These are phyloP conservation scores for Aegilops bicornis DNA, from an alignment of 176 grass and related monocot species.

Conservation along the genomic window DNA sequence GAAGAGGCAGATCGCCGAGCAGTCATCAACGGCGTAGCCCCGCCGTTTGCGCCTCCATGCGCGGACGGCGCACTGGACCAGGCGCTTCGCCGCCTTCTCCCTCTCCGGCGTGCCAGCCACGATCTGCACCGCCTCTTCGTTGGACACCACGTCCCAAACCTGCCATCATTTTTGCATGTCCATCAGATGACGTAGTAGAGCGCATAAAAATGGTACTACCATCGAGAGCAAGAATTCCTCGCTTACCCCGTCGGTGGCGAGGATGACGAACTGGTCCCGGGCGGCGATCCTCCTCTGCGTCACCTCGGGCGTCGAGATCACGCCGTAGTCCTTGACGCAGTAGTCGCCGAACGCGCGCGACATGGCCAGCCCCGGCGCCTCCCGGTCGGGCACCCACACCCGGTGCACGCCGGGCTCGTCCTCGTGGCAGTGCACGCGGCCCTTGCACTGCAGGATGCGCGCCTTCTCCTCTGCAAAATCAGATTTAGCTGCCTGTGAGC, in stretches of 20 bases:
- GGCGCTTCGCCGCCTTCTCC: constrained; percentile 69
- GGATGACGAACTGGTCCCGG: constrained; percentile 73
- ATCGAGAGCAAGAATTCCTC: neutral
- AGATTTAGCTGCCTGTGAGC: no score
- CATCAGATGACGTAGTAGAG: neutral
- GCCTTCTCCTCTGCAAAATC: constrained; percentile 61
- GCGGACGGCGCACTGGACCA: constrained; percentile 69
- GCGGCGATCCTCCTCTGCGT: constrained; percentile 51
- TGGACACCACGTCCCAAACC: constrained; percentile 95
- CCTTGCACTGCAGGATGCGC: constrained; percentile 76
- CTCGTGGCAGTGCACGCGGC: constrained; percentile 52
- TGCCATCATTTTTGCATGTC: neutral
- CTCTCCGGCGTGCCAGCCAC: constrained; percentile 54
- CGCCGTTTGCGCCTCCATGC: constrained; percentile 68
- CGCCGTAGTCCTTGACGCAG: constrained; percentile 70
- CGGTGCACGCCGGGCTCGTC: constrained; percentile 91
- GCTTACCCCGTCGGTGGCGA: constrained; percentile 89
- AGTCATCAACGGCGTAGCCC: constrained; percentile 81
- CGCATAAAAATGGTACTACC: neutral
- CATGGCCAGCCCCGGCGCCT: constrained; percentile 87
- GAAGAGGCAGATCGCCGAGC: constrained; percentile 94
- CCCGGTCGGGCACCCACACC: constrained; percentile 63
- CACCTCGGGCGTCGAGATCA: constrained; percentile 86
- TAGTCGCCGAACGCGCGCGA: constrained; percentile 97
- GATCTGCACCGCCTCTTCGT: constrained; percentile 85